Evolutionary conservation across 2,329 filamentous ascomycete genomes (phyloP).

Genomic region (Paecilomyces sp.): DNA sequence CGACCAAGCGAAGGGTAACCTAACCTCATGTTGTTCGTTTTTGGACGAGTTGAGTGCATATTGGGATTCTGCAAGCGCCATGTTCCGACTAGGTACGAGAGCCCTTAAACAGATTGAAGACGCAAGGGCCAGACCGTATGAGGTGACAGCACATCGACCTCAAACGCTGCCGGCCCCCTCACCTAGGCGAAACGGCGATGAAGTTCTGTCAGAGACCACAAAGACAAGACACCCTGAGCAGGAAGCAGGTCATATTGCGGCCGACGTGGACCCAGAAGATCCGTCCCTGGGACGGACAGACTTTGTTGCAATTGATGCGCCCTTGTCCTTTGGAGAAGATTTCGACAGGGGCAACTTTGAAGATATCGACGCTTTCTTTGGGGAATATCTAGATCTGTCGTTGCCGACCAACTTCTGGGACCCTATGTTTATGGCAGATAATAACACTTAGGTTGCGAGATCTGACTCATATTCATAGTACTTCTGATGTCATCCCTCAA

Average conservation of each 20-base stretch:
- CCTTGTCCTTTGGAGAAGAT: constrained; percentile 18
- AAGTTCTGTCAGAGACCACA: background rate
- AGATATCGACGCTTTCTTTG: constrained; percentile 29
- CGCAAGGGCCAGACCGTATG: background rate
- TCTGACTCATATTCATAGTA: background rate
- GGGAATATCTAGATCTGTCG: constrained; percentile 28
- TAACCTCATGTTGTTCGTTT: constrained; percentile 28
- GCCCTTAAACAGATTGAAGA: constrained; percentile 25
- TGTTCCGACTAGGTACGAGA: constrained; percentile 33
- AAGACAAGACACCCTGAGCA: background rate
- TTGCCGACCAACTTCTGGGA: constrained; percentile 31
- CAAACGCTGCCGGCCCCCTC: background rate
- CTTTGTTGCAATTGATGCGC: background rate
- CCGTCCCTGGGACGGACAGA: background rate
- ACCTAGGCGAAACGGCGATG: background rate
- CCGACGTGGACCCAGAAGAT: background rate
- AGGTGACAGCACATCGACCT: background rate
- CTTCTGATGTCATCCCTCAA: background rate
- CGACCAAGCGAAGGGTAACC: constrained; percentile 25
- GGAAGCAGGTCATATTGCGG: background rate
- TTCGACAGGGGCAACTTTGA: constrained; percentile 27
- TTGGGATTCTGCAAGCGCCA: constrained; percentile 36
- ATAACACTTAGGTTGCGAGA: background rate
- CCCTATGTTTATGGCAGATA: constrained; percentile 18
- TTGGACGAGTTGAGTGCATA: constrained; percentile 26